phyloP scores from a whole-genome alignment of 352 stramenopile genomes.

The Pythium utonaiense region DNA sequence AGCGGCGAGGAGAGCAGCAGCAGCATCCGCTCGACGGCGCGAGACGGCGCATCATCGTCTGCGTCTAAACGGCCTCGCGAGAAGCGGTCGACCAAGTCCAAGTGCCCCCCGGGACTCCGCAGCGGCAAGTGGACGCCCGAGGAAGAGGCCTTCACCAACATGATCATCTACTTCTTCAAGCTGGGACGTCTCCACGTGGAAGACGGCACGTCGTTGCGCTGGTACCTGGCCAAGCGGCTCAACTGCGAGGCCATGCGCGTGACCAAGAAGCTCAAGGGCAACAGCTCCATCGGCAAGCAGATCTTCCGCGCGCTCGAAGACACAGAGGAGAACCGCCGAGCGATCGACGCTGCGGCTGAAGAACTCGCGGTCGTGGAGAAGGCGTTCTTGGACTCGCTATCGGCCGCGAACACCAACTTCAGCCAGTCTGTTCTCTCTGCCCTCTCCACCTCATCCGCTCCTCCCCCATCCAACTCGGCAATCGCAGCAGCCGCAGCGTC shows the following conservation, averaged over 20 bases:
- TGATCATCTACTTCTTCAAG: conserved; percentile 87
- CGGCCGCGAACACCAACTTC: conserved; percentile 14
- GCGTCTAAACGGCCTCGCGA: conserved; percentile 24
- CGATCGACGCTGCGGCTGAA: conserved; percentile 47
- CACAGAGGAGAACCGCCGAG: conserved; percentile 46
- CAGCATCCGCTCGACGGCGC: conserved; percentile 7
- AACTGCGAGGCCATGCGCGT: conserved; percentile 88
- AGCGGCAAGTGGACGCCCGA: conserved; percentile 85
- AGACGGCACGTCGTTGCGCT: conserved; percentile 79
- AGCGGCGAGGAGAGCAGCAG: conserved; percentile 25
- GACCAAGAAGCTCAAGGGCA: conserved; percentile 88
- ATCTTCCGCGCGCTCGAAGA: conserved; percentile 80
- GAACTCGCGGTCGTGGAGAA: conserved; percentile 63
- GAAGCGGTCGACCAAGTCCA: conserved; percentile 86
- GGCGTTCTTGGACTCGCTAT: conserved; percentile 71
- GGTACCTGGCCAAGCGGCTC: conserved; percentile 80
- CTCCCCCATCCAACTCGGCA: not conserved
- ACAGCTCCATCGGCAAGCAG: conserved; percentile 87
- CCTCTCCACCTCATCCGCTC: not conserved
- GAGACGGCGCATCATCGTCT: not conserved
- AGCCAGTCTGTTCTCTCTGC: conserved; percentile 6
- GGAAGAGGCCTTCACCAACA: conserved; percentile 80
- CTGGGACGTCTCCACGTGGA: conserved; percentile 71
- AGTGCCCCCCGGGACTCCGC: conserved; percentile 72
- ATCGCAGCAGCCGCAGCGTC: conserved; percentile 2